These are phyloP conservation scores for Cichorium intybus DNA, from an alignment of 140 eudicot species.

Conservation along the genomic window DNA sequence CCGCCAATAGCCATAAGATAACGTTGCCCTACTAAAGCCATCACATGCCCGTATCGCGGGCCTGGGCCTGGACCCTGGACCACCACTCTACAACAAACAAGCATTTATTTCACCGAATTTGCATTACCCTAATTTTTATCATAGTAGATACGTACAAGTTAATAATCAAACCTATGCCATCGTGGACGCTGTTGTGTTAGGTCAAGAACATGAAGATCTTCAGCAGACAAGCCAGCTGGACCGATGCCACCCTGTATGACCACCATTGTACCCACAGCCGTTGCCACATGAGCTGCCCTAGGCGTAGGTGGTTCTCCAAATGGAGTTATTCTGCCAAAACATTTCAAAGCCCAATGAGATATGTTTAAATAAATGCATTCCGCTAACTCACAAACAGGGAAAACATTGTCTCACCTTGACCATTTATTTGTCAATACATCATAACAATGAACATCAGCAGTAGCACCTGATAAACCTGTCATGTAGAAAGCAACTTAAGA, in stretches of 20 bases:
- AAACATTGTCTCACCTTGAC: slow-evolving; percentile 61
- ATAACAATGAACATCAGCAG: slow-evolving; percentile 94
- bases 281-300: slow-evolving; percentile 99
- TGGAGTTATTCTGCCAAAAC: slow-evolving; percentile 67
- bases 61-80: slow-evolving; percentile 99
- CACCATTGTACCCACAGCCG: slow-evolving; percentile 99
- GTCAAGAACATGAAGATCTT: slow-evolving; percentile 98
- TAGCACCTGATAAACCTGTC: slow-evolving; percentile 97
- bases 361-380: slow-evolving; percentile 14
- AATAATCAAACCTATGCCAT: slow-evolving; percentile 87
- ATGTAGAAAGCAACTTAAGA: slow-evolving; percentile 2
- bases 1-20: slow-evolving; percentile 99
- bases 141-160: slow-evolving; percentile 14
- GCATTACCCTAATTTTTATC: slow-evolving; percentile 13
- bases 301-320: slow-evolving; percentile 99
- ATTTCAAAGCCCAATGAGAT: slow-evolving; percentile 4
- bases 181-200: slow-evolving; percentile 89
- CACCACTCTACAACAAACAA: slow-evolving; percentile 64
- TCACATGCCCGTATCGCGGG: slow-evolving; percentile 95
- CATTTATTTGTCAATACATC: slow-evolving; percentile 89
- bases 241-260: slow-evolving; percentile 99
- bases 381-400: not conserved
- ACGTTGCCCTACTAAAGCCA: slow-evolving; percentile 98
- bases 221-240: slow-evolving; percentile 99
- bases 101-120: slow-evolving; percentile 17